These are phyloP conservation scores for Saposhnikovia divaricata DNA, from an alignment of 129 eudicot genomes.

Conservation along the genomic window DNA sequence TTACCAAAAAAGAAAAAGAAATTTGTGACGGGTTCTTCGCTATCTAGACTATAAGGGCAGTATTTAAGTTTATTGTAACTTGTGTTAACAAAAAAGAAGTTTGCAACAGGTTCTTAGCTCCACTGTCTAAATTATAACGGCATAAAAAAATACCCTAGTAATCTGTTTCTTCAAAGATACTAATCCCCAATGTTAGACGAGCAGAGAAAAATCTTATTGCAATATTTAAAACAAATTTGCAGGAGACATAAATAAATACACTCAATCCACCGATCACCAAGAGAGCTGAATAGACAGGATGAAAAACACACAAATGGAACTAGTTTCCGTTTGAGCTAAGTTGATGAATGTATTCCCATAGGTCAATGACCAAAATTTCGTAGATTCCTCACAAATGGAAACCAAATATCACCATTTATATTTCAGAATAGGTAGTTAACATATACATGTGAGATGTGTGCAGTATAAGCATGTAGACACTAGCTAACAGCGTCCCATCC, in stretches of 20 bases:
- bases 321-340: conserved; percentile 70
- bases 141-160: no score
- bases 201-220: no score
- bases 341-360: conserved; percentile 54
- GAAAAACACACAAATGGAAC: conserved; percentile 89
- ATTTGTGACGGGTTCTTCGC: no score
- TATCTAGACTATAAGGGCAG: no score
- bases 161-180: no score
- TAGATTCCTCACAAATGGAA: conserved; percentile 69
- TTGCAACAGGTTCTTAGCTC: no score
- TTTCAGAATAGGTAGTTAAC: conserved; percentile 87
- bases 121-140: no score
- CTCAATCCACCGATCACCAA: conserved; percentile 74
- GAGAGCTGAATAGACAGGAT: conserved; percentile 80
- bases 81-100: no score
- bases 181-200: no score
- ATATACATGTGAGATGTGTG: conserved; percentile 39
- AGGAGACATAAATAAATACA: conserved; percentile 2
- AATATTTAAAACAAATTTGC: background rate
- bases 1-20: no score
- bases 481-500: conserved; percentile 90
- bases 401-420: conserved; percentile 72
- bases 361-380: conserved; percentile 71
- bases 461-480: conserved; percentile 75
- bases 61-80: no score